A percentile compares a stretch with the other conserved stretches of the same genome.
Conservation (phyloP, 2,329 filamentous ascomycete species). For the Lachnellula suecica region DNA sequence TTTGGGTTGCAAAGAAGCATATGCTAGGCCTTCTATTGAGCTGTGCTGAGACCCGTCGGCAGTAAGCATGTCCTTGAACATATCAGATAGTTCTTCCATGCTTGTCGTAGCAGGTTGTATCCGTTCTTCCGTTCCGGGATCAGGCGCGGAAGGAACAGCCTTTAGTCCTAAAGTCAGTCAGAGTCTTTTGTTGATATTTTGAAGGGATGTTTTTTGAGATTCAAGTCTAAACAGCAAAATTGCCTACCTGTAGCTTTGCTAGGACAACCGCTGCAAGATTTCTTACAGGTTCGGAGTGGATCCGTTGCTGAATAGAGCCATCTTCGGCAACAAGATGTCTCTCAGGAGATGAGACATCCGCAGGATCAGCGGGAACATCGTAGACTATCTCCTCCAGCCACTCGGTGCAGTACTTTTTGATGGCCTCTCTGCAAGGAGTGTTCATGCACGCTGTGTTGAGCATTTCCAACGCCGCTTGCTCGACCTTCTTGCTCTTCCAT, state of each 20-base stretch:
- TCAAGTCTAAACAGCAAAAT: slow-evolving; percentile 17
- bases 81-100: slow-evolving; percentile 63
- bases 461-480: slow-evolving; percentile 83
- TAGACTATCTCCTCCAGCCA: slow-evolving; percentile 86
- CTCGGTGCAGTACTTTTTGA: slow-evolving; percentile 78
- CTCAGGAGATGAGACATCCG: slow-evolving; percentile 22
- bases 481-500: slow-evolving; percentile 82
- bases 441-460: slow-evolving; percentile 91
- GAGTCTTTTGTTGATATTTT: slow-evolving; percentile 24
- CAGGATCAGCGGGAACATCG: slow-evolving; percentile 61
- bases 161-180: slow-evolving; percentile 36
- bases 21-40: slow-evolving; percentile 87
- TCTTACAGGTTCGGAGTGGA: slow-evolving; percentile 60
- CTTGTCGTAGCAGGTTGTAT: slow-evolving; percentile 53
- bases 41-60: slow-evolving; percentile 61
- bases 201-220: slow-evolving; percentile 15
- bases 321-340: slow-evolving; percentile 24
- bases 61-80: slow-evolving; percentile 67
- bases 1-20: slow-evolving; percentile 80
- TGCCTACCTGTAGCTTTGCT: slow-evolving; percentile 65
- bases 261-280: slow-evolving; percentile 72
- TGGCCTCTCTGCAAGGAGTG: slow-evolving; percentile 75
- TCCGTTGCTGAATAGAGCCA: slow-evolving; percentile 31
- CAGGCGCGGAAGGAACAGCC: slow-evolving; percentile 31
- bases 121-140: slow-evolving; percentile 35